Evolutionary conservation across 1,139 yeast species (phyloP).

Genomic region (Yamadazyma triangularis): DNA sequence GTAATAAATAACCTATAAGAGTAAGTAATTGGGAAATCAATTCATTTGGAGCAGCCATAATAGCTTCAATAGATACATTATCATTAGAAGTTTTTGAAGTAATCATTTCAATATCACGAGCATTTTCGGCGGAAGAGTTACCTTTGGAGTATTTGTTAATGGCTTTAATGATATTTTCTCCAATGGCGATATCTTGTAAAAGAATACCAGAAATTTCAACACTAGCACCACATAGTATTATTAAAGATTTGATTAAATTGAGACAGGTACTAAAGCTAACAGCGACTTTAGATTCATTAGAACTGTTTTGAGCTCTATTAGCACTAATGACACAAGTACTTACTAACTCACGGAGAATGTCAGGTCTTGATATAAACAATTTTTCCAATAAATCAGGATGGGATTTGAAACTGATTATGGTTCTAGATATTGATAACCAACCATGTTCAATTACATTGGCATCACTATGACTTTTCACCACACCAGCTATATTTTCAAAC

Average conservation of each 20-base stretch:
- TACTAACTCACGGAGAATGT: constrained; percentile 23
- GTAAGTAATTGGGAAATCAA: constrained; percentile 52
- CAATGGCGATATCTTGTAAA: constrained; percentile 36
- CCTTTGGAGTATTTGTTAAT: constrained; percentile 40
- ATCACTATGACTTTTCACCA: constrained; percentile 59
- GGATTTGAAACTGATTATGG: constrained; percentile 50
- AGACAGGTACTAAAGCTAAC: constrained; percentile 30
- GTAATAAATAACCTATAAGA: constrained; percentile 56
- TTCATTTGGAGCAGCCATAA: constrained; percentile 74
- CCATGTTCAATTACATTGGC: constrained; percentile 62
- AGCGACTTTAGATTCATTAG: constrained; percentile 16
- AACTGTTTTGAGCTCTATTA: constrained; percentile 18
- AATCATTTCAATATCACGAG: constrained; percentile 1
- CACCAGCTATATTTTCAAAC: constrained; percentile 58
- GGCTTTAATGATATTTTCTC: constrained; percentile 39
- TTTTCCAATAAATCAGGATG: constrained; percentile 43
- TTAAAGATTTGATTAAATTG: constrained; percentile 39
- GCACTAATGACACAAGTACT: constrained; percentile 26
- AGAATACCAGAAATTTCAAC: constrained; percentile 38
- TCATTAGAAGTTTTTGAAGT: constrained; percentile 14
- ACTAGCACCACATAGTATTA: constrained; percentile 33
- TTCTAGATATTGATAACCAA: constrained; percentile 62
- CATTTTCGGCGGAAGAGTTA: constrained; percentile 8
- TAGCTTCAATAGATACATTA: constrained; percentile 53
- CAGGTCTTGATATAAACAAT: constrained; percentile 30